Evolutionary conservation across 1,284 basidiomycete genomes (phyloP), one percentile per base, ranked within the genome.

Genomic region (Trametes hirsuta): DNA sequence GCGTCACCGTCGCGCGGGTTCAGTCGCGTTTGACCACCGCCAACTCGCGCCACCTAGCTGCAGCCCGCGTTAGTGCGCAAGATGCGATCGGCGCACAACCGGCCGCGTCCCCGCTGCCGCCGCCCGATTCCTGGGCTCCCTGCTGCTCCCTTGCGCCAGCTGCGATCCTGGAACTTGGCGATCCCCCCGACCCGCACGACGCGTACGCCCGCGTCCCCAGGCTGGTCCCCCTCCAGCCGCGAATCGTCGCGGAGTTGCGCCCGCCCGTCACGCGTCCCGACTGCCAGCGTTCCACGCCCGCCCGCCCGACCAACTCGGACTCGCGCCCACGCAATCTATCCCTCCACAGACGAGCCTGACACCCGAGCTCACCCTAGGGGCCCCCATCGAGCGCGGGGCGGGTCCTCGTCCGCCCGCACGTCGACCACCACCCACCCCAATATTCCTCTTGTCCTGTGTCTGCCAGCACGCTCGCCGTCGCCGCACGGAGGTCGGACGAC

Each of bases 191-290:
- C 30, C 30, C 30, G 30, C 5, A 30, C 30, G 30, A 42, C 46
- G 18, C 12, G 34, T 14, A 4, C 18, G 18, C 18, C 18, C 18
- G 18, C 18, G 18, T 18, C 18, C 18, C 18, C 18, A 18, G 18
- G 18, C 18, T 37, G 8, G n/a, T 24, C 12, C 18, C 18, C 49
- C 37, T 41, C 39, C 5, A 12, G n/a, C 30, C 30, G 30, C 30
- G n/a, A 35, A 52, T 52, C 56, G 49, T 58, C 56, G 49, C 56
- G 56, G 56, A 52, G 56, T 58, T 22, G 14, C 30, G 14, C 18
- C 12, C 49, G 52, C 52, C 48, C 30, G 41, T 34, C 36, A 18
- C 18, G 18, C 18, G 18, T 52, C 47, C 49, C 48, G 47, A 21
- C 8, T 10, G 37, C 35, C 41, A 57, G 15, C 42, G 1, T 30